Conservation (phyloP, 352 stramenopile species). For the Globisporangium takayamanum region DNA sequence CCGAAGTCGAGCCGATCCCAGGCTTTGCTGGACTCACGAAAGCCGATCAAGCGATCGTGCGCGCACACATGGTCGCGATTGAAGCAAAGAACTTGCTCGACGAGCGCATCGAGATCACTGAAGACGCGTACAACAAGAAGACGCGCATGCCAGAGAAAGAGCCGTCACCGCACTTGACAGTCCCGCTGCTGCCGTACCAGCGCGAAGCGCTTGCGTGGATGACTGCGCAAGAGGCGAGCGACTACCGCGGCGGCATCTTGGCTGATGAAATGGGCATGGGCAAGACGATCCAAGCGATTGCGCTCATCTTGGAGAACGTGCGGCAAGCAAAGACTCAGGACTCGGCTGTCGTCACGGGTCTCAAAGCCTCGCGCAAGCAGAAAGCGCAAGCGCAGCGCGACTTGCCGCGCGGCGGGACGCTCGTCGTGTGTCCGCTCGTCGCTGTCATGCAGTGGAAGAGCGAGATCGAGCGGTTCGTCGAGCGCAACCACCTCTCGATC, state of each 20-base stretch:
- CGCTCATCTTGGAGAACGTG: slow-evolving; percentile 92
- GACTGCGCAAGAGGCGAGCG: slow-evolving; percentile 87
- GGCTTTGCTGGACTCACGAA: slow-evolving; percentile 34
- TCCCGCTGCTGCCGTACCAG: slow-evolving; percentile 97
- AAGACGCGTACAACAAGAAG: slow-evolving; percentile 74
- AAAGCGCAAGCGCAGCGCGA: slow-evolving; percentile 4
- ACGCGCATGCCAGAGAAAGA: slow-evolving; percentile 57
- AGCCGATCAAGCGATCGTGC: slow-evolving; percentile 40
- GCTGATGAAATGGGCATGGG: slow-evolving; percentile 98
- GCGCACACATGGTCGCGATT: slow-evolving; percentile 56
- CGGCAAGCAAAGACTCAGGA: slow-evolving; percentile 18
- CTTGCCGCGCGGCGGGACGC: slow-evolving; percentile 69
- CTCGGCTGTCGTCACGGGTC: neutral
- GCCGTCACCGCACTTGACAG: slow-evolving; percentile 72
- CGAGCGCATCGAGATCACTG: slow-evolving; percentile 54
- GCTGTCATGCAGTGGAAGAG: slow-evolving; percentile 93
- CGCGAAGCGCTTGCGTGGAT: slow-evolving; percentile 96
- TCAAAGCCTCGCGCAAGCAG: slow-evolving; percentile 3
- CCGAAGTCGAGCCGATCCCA: slow-evolving; percentile 31
- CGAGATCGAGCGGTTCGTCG: slow-evolving; percentile 92
- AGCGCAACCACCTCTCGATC: slow-evolving; percentile 86
- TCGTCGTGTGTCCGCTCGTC: slow-evolving; percentile 97
- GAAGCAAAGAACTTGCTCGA: slow-evolving; percentile 44
- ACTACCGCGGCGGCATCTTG: slow-evolving; percentile 92
- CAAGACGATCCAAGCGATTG: slow-evolving; percentile 97